Evolutionary conservation across 1,139 yeast species (phyloP).

Genomic region (Yamadazyma membranifaciens): DNA sequence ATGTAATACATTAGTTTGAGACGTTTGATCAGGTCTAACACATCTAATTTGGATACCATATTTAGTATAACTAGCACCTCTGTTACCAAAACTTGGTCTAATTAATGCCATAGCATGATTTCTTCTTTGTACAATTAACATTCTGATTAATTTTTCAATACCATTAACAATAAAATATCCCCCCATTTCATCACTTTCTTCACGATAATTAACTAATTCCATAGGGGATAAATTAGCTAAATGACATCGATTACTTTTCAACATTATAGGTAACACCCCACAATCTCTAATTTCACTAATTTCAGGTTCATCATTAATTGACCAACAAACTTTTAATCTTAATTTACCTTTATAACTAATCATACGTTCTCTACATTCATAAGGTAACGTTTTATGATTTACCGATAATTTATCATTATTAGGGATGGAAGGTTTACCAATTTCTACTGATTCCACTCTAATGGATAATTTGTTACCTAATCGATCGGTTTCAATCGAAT

Average conservation of each 20-base stretch:
- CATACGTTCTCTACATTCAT: slow-evolving; percentile 90
- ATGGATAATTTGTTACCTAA: slow-evolving; percentile 80
- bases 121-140: slow-evolving; percentile 96
- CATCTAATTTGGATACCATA: slow-evolving; percentile 93
- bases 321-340: slow-evolving; percentile 76
- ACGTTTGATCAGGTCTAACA: slow-evolving; percentile 95
- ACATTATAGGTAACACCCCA: slow-evolving; percentile 90
- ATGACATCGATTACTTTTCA: slow-evolving; percentile 87
- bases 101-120: slow-evolving; percentile 97
- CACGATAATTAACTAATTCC: slow-evolving; percentile 73
- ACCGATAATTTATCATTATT: slow-evolving; percentile 74
- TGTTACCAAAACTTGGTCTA: slow-evolving; percentile 90
- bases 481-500: slow-evolving; percentile 53
- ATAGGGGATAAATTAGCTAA: slow-evolving; percentile 78
- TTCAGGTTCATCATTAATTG: slow-evolving; percentile 84
- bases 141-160: slow-evolving; percentile 91
- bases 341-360: slow-evolving; percentile 71
- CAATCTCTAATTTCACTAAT: slow-evolving; percentile 82
- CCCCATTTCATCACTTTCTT: slow-evolving; percentile 94
- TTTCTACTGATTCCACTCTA: slow-evolving; percentile 81
- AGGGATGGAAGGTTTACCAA: slow-evolving; percentile 79
- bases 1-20: slow-evolving; percentile 95
- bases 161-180: slow-evolving; percentile 97
- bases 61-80: slow-evolving; percentile 88
- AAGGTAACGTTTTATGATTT: slow-evolving; percentile 81